phyloP scores from a whole-genome alignment of 306 rosid genomes.

The Vigna trinervia region DNA sequence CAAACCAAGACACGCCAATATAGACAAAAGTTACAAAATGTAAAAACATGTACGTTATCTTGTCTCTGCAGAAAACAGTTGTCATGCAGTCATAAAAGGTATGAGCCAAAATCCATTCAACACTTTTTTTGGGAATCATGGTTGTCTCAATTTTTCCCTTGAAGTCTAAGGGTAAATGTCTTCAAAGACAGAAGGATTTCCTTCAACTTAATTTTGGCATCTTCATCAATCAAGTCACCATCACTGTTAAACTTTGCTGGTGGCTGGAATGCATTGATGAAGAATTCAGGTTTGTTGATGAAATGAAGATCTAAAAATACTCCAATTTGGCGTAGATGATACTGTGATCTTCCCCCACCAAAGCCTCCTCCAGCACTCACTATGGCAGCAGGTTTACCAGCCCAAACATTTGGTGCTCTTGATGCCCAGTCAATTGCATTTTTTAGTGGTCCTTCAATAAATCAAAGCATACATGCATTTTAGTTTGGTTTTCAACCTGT shows the following conservation, averaged over 20 bases:
- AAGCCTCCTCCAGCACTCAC: constrained; percentile 79
- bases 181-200: constrained; percentile 63
- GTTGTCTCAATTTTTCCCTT: constrained; percentile 38
- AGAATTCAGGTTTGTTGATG: constrained; percentile 90
- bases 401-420: constrained; percentile 84
- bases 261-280: constrained; percentile 67
- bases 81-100: background rate
- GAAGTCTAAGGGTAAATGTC: constrained; percentile 58
- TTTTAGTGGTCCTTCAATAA: constrained; percentile 43
- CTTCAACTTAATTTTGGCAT: constrained; percentile 52
- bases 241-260: constrained; percentile 71
- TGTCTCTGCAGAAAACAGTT: background rate
- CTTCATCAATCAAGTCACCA: constrained; percentile 76
- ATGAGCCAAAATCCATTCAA: constrained; percentile 36
- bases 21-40: background rate
- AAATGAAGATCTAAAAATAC: constrained; percentile 86
- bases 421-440: constrained; percentile 55
- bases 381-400: constrained; percentile 82
- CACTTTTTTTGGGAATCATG: background rate
- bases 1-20: background rate
- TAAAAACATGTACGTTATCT: background rate
- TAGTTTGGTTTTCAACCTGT: background rate
- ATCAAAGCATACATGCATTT: background rate
- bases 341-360: constrained; percentile 79
- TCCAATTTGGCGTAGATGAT: constrained; percentile 91